Conservation (phyloP, 2,329 filamentous ascomycete species). For the Bipolaris bicolor region DNA sequence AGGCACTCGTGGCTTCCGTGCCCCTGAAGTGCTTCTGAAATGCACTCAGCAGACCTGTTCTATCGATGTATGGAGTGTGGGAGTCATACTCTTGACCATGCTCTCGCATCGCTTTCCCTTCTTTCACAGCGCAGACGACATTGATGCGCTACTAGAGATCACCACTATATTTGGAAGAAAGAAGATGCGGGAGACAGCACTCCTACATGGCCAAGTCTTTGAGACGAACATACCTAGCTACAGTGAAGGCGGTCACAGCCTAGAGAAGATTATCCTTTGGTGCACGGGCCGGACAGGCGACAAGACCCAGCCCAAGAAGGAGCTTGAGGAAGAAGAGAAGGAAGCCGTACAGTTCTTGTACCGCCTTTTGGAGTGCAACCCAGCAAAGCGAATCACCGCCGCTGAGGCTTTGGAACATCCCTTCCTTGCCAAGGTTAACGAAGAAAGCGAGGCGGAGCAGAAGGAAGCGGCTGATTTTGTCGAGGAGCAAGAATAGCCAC, state of each 20-base stretch:
- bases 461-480: slow-evolving; percentile 42
- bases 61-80: slow-evolving; percentile 96
- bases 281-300: slow-evolving; percentile 77
- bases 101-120: slow-evolving; percentile 93
- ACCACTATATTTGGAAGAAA: slow-evolving; percentile 89
- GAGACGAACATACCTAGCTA: slow-evolving; percentile 93
- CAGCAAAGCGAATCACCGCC: slow-evolving; percentile 74
- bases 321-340: slow-evolving; percentile 71
- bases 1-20: slow-evolving; percentile 92
- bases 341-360: slow-evolving; percentile 75
- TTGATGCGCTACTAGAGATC: slow-evolving; percentile 97
- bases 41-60: slow-evolving; percentile 91
- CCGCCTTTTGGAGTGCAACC: slow-evolving; percentile 77
- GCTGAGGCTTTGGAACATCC: slow-evolving; percentile 75
- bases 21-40: slow-evolving; percentile 95
- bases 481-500: slow-evolving; percentile 25
- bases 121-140: slow-evolving; percentile 98
- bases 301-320: slow-evolving; percentile 52
- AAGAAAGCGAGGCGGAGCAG: slow-evolving; percentile 41
- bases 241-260: slow-evolving; percentile 79
- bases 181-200: slow-evolving; percentile 81
- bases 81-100: slow-evolving; percentile 96
- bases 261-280: slow-evolving; percentile 96
- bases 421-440: slow-evolving; percentile 60
- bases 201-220: slow-evolving; percentile 88